Conservation (phyloP, 257 asterid genomes). For the Penstemon eatonii region DNA sequence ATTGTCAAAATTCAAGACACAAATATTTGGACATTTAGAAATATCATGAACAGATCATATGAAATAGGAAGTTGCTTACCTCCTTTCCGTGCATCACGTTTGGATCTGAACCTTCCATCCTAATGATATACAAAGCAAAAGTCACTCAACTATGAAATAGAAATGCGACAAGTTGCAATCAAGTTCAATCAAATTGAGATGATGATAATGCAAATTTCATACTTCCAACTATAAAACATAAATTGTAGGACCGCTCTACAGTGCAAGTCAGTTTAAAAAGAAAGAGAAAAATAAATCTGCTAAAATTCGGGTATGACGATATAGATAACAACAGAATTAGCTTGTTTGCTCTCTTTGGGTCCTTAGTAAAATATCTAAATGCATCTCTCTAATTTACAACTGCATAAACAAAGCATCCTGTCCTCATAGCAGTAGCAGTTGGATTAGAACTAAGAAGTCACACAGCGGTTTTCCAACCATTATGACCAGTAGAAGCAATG, state of each 20-base stretch:
- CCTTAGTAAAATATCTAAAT: slow-evolving; percentile 11
- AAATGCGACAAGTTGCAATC: slow-evolving; percentile 8
- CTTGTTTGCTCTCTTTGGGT: slow-evolving; percentile 2
- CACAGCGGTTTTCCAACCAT: background rate
- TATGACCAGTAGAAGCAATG: background rate
- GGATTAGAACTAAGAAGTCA: background rate
- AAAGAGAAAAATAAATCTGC: background rate
- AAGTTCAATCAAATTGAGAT: slow-evolving; percentile 12
- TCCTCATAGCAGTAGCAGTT: background rate
- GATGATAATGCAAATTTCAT: background rate
- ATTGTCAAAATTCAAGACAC: slow-evolving; percentile 20
- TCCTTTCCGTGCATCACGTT: slow-evolving; percentile 98
- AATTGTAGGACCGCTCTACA: slow-evolving; percentile 2
- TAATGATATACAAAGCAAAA: slow-evolving; percentile 47
- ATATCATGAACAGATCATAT: slow-evolving; percentile 19
- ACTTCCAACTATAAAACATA: background rate
- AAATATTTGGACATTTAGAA: slow-evolving; percentile 4
- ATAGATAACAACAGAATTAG: background rate
- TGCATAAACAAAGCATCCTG: background rate
- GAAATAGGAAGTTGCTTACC: slow-evolving; percentile 54
- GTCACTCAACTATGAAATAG: slow-evolving; percentile 35
- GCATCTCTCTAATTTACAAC: background rate
- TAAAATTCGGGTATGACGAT: background rate
- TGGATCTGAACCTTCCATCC: slow-evolving; percentile 98
- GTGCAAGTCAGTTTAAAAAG: background rate